Evolutionary conservation across 2,329 filamentous ascomycete genomes (phyloP).

Genomic region (Stromatinia cepivora): DNA sequence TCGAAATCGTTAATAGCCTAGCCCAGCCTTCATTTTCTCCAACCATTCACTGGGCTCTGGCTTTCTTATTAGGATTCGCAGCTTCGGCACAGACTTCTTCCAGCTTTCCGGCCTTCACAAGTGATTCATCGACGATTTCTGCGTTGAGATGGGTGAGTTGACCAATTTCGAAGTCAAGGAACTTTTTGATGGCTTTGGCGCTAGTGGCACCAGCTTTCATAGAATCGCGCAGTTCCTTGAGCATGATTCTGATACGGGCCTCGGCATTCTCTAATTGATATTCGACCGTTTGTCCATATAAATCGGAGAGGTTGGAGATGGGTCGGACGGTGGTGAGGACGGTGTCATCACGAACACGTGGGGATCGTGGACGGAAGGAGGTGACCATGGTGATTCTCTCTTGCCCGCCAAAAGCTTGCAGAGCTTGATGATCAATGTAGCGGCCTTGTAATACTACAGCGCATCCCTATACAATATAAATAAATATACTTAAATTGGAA

Average conservation of each 20-base stretch:
- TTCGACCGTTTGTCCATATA: slow-evolving; percentile 44
- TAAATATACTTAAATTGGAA: not conserved
- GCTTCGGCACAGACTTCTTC: slow-evolving; percentile 36
- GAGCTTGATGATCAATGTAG: slow-evolving; percentile 49
- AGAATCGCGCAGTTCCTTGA: slow-evolving; percentile 41
- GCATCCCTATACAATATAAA: slow-evolving; percentile 40
- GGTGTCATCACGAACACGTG: slow-evolving; percentile 45
- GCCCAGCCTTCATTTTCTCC: not conserved
- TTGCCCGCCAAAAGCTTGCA: slow-evolving; percentile 44
- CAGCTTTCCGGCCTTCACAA: slow-evolving; percentile 37
- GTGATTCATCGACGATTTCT: slow-evolving; percentile 41
- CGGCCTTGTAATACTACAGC: slow-evolving; percentile 49
- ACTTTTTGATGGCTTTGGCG: slow-evolving; percentile 41
- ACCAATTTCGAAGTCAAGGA: slow-evolving; percentile 43
- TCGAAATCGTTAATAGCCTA: not conserved
- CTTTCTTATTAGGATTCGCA: slow-evolving; percentile 29
- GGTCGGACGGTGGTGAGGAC: slow-evolving; percentile 42
- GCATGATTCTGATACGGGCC: slow-evolving; percentile 41
- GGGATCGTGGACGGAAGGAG: slow-evolving; percentile 46
- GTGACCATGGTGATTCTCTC: slow-evolving; percentile 52
- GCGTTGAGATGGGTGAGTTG: slow-evolving; percentile 37
- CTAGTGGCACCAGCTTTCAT: slow-evolving; percentile 42
- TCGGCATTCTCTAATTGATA: slow-evolving; percentile 45
- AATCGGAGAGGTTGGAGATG: slow-evolving; percentile 44
- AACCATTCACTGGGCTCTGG: slow-evolving; percentile 26